Percentiles rank a stretch among this genome's conserved stretches.
Evolutionary conservation across 345 rosid species (phyloP).

Genomic region (Lepidium africanum): DNA sequence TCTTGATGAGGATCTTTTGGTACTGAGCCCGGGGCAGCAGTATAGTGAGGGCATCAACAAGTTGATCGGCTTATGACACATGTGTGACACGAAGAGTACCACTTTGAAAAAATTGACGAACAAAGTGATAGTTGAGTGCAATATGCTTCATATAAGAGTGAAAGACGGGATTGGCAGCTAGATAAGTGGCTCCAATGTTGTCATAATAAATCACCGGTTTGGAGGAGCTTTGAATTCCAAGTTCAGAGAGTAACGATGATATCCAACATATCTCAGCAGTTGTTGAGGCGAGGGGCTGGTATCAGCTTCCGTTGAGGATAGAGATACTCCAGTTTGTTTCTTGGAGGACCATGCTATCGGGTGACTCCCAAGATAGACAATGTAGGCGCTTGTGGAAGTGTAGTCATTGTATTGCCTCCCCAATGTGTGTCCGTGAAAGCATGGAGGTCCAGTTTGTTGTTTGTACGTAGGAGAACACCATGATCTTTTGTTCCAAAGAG

Average conservation of each 20-base stretch:
- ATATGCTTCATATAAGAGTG: neutral
- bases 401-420: neutral
- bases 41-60: too few relatives aligned
- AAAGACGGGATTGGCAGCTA: neutral
- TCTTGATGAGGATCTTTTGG: too few relatives aligned
- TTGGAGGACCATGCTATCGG: neutral
- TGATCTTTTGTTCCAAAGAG: too few relatives aligned
- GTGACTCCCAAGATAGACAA: neutral
- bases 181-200: neutral
- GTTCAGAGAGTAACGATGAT: neutral
- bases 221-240: neutral
- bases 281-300: accelerated
- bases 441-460: neutral
- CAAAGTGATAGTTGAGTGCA: neutral
- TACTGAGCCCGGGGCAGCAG: too few relatives aligned
- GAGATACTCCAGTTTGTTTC: neutral
- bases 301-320: neutral
- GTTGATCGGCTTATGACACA: too few relatives aligned
- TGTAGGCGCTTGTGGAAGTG: neutral
- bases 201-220: neutral
- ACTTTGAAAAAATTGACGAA: too few relatives aligned
- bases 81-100: too few relatives aligned
- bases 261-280: neutral
- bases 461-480: neutral
- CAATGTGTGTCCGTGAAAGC: neutral